Percentiles rank a stretch among this genome's conserved stretches.
Evolutionary conservation across 1,139 yeast genomes (phyloP).

Genomic region (Saccharomycopsis hybrid): DNA sequence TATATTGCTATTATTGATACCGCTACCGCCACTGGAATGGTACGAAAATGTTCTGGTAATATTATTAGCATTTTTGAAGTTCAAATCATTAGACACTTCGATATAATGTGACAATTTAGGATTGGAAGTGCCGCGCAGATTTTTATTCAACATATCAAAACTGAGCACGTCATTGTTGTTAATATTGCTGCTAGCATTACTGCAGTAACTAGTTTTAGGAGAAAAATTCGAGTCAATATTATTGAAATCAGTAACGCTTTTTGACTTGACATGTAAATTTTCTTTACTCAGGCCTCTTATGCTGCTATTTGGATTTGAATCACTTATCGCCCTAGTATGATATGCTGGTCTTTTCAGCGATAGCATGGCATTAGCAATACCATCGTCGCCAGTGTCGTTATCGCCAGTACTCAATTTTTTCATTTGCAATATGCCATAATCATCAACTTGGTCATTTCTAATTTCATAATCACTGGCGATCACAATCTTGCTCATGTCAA

Average conservation of each 20-base stretch:
- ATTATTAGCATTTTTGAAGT: too few relatives aligned
- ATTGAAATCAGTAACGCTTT: not conserved
- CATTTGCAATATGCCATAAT: constrained; percentile 8
- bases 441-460: constrained; percentile 9
- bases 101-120: too few relatives aligned
- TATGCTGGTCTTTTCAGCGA: not conserved
- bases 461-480: constrained; percentile 57
- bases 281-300: too few relatives aligned
- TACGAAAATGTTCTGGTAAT: too few relatives aligned
- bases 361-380: not conserved
- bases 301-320: too few relatives aligned
- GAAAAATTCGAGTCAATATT: not conserved
- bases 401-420: too few relatives aligned
- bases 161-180: not conserved
- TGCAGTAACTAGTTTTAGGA: not conserved
- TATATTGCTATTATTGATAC: constrained; percentile 24
- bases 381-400: too few relatives aligned
- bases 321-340: not conserved
- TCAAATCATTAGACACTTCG: not conserved
- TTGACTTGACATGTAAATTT: not conserved
- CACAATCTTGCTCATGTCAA: constrained; percentile 50
- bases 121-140: too few relatives aligned
- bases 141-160: too few relatives aligned
- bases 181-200: not conserved
- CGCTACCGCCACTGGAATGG: too few relatives aligned